Percentiles rank a stretch among this genome's conserved stretches.
Conservation (phyloP, 129 eudicot genomes). For the Centrapalus pauciflorus region DNA sequence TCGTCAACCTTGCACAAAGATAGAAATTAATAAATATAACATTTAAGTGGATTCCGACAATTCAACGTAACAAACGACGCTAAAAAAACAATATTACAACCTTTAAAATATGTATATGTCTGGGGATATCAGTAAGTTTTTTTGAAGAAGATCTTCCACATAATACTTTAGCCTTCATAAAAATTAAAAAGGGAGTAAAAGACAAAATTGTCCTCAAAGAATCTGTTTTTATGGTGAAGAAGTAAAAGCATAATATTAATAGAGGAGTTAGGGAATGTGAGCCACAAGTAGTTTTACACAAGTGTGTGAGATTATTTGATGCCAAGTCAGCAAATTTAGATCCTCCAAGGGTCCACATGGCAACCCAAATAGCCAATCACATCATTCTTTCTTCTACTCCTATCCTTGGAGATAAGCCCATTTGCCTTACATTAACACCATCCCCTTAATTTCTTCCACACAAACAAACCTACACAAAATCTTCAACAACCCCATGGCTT, state of each 20-base stretch:
- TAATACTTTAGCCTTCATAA: too few species aligned
- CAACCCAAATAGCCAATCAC: constrained; percentile 71
- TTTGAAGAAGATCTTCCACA: too few species aligned
- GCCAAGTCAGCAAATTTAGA: constrained; percentile 40
- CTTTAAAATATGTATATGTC: too few species aligned
- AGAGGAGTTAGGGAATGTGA: background rate
- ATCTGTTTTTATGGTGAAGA: background rate
- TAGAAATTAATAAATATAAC: too few species aligned
- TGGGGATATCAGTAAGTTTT: too few species aligned
- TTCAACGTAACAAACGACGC: too few species aligned
- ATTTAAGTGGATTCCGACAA: too few species aligned
- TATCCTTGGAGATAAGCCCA: constrained; percentile 73
- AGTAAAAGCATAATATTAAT: background rate
- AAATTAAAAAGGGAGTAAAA: too few species aligned
- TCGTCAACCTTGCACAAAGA: too few species aligned
- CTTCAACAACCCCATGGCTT: constrained; percentile 57
- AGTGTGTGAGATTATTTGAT: constrained; percentile 17
- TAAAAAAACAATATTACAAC: too few species aligned
- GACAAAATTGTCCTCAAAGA: background rate
- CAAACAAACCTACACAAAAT: constrained; percentile 17
- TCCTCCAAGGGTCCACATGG: constrained; percentile 56
- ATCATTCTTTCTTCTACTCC: constrained; percentile 31
- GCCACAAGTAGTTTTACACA: constrained; percentile 19
- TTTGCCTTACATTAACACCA: constrained; percentile 31
- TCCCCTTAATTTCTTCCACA: constrained; percentile 20